Base-by-base conservation (phyloP, 2,329 filamentous ascomycete genomes). In the Claviceps paspali region DNA sequence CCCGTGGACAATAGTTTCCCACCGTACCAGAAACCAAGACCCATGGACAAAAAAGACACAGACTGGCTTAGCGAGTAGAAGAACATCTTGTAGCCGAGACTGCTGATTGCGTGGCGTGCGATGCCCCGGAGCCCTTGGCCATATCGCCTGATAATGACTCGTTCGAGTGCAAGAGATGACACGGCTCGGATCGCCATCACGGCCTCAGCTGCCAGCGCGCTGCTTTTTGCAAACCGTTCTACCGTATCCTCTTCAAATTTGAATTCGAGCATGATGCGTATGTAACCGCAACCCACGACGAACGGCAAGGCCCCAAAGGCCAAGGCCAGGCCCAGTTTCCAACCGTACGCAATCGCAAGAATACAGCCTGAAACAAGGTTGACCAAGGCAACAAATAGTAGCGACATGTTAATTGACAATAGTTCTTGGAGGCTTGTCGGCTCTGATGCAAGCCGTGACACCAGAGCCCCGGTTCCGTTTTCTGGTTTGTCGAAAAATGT, bases 351-450 rank as follows among this genome's bases (percentile, higher is more conserved):
- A 6, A 73, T 52, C 3, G 62, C 61, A 1, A 73, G 49, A 6
- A 67, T 52, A 9, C 58, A 56, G 41, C 60, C 65, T 1, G 63
- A 59, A 1, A 67, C 8, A 0, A 73, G 43, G 27, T 63, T 70
- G 37, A 66, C 50, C 1, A 62, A 34, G 29, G 63, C 59, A 42
- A 67, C 58, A 14, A 66, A 39, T 9, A 73, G 59, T 1, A 72
- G 46, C 2, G 55, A 57, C 7, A 70, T 39, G 40, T 67, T 73
- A 37, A 63, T 60, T 0, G 64, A 64, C 29, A 71, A 51, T 0
- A 73, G 52, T 38, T 71, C 67, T 35, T 68, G 61, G 2, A 72
- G 53, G 5, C 61, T 67, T 4, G 67, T 61, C 1, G 62, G 60
- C 38, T 62, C 59, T 0, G 54, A 48, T 2, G 57, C 53, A 0